A percentile compares a stretch with the other conserved stretches of the same genome.
phyloP scores from a whole-genome alignment of 78 protist species.

The Dictyostelium capitatum region DNA sequence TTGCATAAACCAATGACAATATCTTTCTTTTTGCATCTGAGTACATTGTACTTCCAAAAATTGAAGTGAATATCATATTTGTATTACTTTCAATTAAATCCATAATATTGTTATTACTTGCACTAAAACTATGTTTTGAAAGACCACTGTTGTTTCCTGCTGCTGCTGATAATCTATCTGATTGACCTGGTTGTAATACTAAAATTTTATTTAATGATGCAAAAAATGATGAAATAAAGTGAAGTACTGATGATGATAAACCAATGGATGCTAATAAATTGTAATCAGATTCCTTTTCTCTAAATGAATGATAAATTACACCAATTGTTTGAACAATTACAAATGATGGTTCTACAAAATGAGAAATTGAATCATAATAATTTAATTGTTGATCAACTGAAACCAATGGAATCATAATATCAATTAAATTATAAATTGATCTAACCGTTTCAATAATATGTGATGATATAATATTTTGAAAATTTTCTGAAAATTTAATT shows the following conservation, averaged over 20 bases:
- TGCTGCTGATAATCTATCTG: background rate
- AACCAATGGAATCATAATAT: background rate
- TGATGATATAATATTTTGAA: background rate
- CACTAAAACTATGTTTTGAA: background rate
- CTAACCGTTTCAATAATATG: conserved; percentile 44
- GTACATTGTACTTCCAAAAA: conserved; percentile 67
- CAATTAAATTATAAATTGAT: conserved; percentile 54
- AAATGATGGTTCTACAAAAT: conserved; percentile 49
- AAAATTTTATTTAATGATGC: conserved; percentile 1
- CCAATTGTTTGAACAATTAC: conserved; percentile 29
- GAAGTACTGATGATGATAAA: conserved; percentile 29
- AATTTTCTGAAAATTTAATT: background rate
- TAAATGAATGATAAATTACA: conserved; percentile 56
- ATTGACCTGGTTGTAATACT: conserved; percentile 3
- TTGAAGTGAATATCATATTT: conserved; percentile 24
- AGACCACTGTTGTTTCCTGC: background rate
- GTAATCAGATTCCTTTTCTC: conserved; percentile 6
- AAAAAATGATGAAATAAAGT: conserved; percentile 48
- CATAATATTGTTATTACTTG: conserved; percentile 15
- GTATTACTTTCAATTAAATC: conserved; percentile 56
- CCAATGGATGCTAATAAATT: conserved; percentile 27
- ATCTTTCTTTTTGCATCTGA: conserved; percentile 43
- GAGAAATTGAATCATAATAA: conserved; percentile 20
- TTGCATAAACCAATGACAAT: background rate
- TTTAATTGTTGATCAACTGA: background rate